Percentiles rank a stretch among this genome's conserved stretches.
Conservation (phyloP, 2,329 filamentous ascomycete species). For the Chrysosphaeria jannelii region DNA sequence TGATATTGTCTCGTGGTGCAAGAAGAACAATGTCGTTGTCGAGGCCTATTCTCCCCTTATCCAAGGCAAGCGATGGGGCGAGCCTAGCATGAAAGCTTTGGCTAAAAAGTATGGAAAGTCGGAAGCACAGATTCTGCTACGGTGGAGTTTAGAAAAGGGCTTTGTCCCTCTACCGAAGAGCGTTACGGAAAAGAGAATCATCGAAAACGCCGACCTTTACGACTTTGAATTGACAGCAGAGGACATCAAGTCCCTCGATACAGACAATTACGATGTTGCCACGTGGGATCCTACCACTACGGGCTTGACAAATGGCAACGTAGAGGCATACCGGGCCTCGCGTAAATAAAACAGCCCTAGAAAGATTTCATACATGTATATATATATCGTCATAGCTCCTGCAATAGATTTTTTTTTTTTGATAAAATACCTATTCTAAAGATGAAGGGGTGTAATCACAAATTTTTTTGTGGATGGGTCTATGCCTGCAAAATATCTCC, state of each 20-base stretch:
- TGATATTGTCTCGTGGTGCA: constrained; percentile 34
- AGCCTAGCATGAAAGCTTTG: constrained; percentile 29
- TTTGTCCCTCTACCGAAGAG: constrained; percentile 51
- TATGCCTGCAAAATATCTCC: too few relatives aligned
- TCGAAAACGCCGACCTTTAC: constrained; percentile 31
- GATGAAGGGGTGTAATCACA: too few relatives aligned
- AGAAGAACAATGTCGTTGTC: constrained; percentile 33
- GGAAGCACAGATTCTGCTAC: constrained; percentile 41
- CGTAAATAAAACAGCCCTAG: too few relatives aligned
- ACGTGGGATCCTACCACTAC: too few relatives aligned
- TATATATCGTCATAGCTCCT: too few relatives aligned
- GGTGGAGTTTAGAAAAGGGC: constrained; percentile 50
- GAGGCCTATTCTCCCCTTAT: constrained; percentile 60
- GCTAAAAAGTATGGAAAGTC: constrained; percentile 39
- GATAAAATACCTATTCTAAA: too few relatives aligned
- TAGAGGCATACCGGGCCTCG: too few relatives aligned
- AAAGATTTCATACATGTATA: too few relatives aligned
- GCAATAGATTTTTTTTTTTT: too few relatives aligned
- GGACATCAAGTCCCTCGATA: constrained; percentile 32
- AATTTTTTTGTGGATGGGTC: too few relatives aligned
- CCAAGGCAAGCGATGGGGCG: constrained; percentile 37
- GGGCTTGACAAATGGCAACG: too few relatives aligned
- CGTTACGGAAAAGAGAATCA: constrained; percentile 25
- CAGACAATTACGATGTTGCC: constrained; percentile 39
- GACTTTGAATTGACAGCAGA: constrained; percentile 25